These are phyloP conservation scores for Ormosia emarginata DNA, from an alignment of 306 rosid species.

Conservation along the genomic window DNA sequence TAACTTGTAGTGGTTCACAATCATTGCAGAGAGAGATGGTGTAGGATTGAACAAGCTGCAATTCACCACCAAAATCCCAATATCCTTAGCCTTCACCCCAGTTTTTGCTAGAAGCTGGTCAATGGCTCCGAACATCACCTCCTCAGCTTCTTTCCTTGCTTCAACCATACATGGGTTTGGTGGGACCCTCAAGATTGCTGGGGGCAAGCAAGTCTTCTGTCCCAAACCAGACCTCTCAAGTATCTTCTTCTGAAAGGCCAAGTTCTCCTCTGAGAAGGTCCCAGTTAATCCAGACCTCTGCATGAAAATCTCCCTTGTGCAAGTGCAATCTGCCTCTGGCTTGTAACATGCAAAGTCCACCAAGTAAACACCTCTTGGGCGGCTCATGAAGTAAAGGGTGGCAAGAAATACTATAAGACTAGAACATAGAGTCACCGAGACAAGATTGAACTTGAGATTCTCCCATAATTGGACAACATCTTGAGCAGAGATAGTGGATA, in stretches of 20 bases:
- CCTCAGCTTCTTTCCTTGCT: conserved; percentile 85
- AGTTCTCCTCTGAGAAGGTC: conserved; percentile 55
- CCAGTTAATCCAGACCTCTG: conserved; percentile 52
- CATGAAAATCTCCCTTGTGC: conserved; percentile 57
- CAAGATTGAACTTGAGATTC: conserved; percentile 53
- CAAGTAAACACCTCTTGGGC: conserved; percentile 68
- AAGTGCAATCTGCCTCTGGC: conserved; percentile 47
- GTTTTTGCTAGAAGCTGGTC: conserved; percentile 75
- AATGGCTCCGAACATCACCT: conserved; percentile 87
- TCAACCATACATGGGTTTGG: conserved; percentile 80
- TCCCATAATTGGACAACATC: conserved; percentile 30
- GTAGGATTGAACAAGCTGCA: conserved; percentile 93
- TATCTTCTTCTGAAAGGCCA: conserved; percentile 79
- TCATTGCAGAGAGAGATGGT: conserved; percentile 86
- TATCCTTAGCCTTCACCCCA: conserved; percentile 80
- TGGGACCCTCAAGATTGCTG: conserved; percentile 60
- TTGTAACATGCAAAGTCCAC: conserved; percentile 80
- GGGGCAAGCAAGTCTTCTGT: conserved; percentile 73
- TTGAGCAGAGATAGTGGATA: conserved; percentile 34
- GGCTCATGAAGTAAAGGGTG: conserved; percentile 77
- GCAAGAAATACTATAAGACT: conserved; percentile 52
- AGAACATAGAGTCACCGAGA: conserved; percentile 52
- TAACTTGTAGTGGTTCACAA: conserved; percentile 78
- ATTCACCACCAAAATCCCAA: conserved; percentile 82
- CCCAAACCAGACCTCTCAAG: conserved; percentile 83